phyloP scores from a whole-genome alignment of 2,329 filamentous ascomycete genomes.

The Ascochyta pisi region DNA sequence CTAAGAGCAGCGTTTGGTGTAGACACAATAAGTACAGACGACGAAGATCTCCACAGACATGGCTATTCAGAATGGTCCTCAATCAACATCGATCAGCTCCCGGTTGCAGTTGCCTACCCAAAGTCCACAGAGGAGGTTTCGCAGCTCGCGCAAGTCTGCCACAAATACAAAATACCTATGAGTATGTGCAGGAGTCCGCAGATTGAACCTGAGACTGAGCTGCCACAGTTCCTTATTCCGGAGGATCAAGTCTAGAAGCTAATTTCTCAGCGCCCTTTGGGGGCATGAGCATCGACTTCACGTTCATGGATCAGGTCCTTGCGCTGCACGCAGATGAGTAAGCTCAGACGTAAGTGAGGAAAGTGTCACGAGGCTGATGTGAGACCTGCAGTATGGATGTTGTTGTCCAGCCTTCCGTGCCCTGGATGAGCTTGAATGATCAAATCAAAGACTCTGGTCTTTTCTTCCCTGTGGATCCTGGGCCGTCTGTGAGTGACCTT shows the following conservation, averaged over 20 bases:
- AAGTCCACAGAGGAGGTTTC: conserved; percentile 69
- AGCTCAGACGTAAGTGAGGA: conserved; percentile 21
- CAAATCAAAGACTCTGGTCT: conserved; percentile 75
- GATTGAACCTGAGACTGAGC: neutral
- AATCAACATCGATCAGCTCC: conserved; percentile 68
- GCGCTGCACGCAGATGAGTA: conserved; percentile 78
- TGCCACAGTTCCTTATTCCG: conserved; percentile 74
- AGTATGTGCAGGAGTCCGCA: conserved; percentile 35
- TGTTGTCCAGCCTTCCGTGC: conserved; percentile 87
- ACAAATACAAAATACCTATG: conserved; percentile 81
- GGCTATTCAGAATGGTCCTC: conserved; percentile 76
- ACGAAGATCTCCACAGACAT: conserved; percentile 68
- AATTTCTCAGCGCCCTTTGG: conserved; percentile 89
- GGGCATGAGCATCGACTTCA: conserved; percentile 89
- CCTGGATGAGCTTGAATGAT: conserved; percentile 90
- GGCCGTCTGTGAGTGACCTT: conserved; percentile 58
- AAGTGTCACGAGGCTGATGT: conserved; percentile 25
- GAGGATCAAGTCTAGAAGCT: conserved; percentile 84
- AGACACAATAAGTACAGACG: conserved; percentile 68
- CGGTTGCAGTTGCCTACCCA: conserved; percentile 71
- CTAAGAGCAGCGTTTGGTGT: conserved; percentile 61
- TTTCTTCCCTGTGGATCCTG: conserved; percentile 91
- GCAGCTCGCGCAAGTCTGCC: conserved; percentile 72
- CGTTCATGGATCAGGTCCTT: conserved; percentile 83
- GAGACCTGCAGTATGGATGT: conserved; percentile 71